Conservation (phyloP, 805 yeast genomes). For the Brettanomyces nanus region DNA sequence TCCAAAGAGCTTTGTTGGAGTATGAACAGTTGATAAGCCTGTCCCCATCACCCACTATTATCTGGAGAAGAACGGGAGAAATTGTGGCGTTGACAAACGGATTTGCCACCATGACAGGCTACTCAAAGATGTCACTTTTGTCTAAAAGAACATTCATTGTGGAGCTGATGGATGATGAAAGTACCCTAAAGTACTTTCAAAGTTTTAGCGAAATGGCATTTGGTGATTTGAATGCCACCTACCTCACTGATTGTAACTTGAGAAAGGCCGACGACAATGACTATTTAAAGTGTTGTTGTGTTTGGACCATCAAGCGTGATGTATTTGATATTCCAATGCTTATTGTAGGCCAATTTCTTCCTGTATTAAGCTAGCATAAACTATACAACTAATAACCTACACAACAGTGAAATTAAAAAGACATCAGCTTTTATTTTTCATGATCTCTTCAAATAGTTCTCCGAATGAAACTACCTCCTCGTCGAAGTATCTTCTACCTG, state of each 20-base stretch:
- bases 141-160: constrained; percentile 61
- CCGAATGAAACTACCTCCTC: constrained; percentile 43
- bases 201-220: constrained; percentile 67
- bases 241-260: constrained; percentile 42
- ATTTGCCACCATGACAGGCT: constrained; percentile 61
- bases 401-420: no score
- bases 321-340: constrained; percentile 79
- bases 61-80: constrained; percentile 85
- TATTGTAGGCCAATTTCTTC: constrained; percentile 73
- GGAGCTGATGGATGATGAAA: constrained; percentile 75
- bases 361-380: constrained; percentile 39
- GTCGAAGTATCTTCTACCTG: constrained; percentile 47
- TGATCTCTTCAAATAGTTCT: constrained; percentile 21
- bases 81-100: constrained; percentile 74
- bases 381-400: no score
- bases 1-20: constrained; percentile 50
- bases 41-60: constrained; percentile 71
- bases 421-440: constrained; percentile 13
- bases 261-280: constrained; percentile 31
- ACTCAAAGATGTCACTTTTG: constrained; percentile 47
- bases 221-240: constrained; percentile 49
- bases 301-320: constrained; percentile 82
- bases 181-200: constrained; percentile 64
- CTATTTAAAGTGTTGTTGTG: constrained; percentile 56
- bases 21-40: constrained; percentile 45